Conservation (phyloP, 23 red algal species). For the Gracilariopsis chorda region DNA sequence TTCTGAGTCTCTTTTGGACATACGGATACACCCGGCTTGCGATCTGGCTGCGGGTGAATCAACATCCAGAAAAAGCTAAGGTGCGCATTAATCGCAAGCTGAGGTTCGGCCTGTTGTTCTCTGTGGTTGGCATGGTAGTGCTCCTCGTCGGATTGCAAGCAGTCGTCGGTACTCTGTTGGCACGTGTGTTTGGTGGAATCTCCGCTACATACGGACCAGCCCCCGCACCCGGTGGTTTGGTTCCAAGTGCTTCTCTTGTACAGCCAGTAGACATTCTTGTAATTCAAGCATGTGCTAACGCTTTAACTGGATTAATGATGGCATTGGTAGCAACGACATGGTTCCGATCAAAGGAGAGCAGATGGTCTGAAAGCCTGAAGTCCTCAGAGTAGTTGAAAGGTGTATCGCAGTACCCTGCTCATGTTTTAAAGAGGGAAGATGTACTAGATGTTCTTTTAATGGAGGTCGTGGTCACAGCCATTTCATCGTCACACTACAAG, state of each 20-base stretch:
- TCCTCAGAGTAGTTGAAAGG: too few relatives aligned
- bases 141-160: slow-evolving; percentile 51
- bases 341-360: slow-evolving; percentile 37
- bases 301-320: slow-evolving; percentile 31
- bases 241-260: neutral
- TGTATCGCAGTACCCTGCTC: too few relatives aligned
- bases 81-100: slow-evolving; percentile 46
- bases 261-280: slow-evolving; percentile 81
- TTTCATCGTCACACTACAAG: too few relatives aligned
- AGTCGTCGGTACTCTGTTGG: slow-evolving; percentile 64
- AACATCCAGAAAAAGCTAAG: neutral
- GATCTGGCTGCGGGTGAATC: slow-evolving; percentile 20
- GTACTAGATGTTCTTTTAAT: too few relatives aligned
- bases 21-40: slow-evolving; percentile 72
- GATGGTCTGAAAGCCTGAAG: slow-evolving; percentile 1
- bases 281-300: slow-evolving; percentile 66
- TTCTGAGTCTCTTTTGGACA: slow-evolving; percentile 75
- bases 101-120: slow-evolving; percentile 36
- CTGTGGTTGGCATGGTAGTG: slow-evolving; percentile 36
- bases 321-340: slow-evolving; percentile 49
- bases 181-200: slow-evolving; percentile 41
- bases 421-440: too few relatives aligned
- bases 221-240: neutral
- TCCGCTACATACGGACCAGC: neutral
- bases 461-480: too few relatives aligned